Conservation (phyloP, 352 stramenopile species). For the Pythium biforme region DNA sequence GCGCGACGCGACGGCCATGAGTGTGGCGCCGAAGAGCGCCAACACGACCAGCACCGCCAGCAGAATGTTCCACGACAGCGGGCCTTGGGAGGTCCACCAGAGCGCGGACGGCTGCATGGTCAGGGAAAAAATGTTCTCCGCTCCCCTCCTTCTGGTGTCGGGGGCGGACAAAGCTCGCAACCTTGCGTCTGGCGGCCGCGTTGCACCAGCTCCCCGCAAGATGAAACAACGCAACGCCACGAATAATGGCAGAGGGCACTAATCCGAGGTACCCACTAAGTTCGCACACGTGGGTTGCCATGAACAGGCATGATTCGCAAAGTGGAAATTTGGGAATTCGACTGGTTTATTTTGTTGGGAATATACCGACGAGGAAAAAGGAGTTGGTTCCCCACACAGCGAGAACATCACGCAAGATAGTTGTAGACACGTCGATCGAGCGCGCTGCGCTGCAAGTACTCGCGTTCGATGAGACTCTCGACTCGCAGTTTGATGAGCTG, state of each 20-base stretch:
- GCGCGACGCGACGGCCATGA: background rate
- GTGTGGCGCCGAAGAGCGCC: background rate
- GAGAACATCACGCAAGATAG: conserved; percentile 93
- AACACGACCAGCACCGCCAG: background rate
- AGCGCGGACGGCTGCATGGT: background rate
- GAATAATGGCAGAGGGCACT: conserved; percentile 6
- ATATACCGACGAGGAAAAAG: background rate
- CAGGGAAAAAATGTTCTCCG: background rate
- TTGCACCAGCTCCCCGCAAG: conserved; percentile 18
- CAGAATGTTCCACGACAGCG: background rate
- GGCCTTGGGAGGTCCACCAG: background rate
- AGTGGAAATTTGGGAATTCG: conserved; percentile 13
- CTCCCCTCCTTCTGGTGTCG: background rate
- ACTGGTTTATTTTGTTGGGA: background rate
- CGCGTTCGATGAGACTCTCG: conserved; percentile 98
- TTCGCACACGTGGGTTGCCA: conserved; percentile 8
- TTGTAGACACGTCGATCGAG: conserved; percentile 94
- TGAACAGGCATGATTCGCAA: background rate
- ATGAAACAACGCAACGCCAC: conserved; percentile 8
- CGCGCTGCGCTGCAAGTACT: conserved; percentile 96
- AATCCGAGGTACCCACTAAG: conserved; percentile 13
- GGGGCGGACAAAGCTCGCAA: conserved; percentile 4
- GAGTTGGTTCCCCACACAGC: background rate
- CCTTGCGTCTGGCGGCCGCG: conserved; percentile 14
- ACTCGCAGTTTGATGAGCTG: conserved; percentile 98